Base-by-base conservation (phyloP, 2,329 filamentous ascomycete genomes). In the Aspergillus luchuensis region DNA sequence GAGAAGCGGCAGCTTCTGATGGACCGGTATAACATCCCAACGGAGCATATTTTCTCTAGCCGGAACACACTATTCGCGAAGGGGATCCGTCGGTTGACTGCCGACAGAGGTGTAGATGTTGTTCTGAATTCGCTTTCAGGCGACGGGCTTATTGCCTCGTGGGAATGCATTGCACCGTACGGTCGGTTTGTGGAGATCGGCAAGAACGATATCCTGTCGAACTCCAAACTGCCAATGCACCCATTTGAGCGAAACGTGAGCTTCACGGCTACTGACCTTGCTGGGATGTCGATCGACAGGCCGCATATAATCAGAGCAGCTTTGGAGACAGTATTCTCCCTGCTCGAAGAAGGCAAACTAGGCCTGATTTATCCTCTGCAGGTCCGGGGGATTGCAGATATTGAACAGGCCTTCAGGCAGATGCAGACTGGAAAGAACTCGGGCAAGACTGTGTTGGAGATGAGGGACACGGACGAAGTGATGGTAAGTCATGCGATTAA, bases 361-460 rank as follows among this genome's bases (percentile, higher is more conserved):
- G 53, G 57, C 7, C 69, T 73, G 0, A 71, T 76, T 17, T 47
- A 66, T 2, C 72, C 75, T 1, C 61, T 77, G 23, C 68, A 65
- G 2, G 48, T 55, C 0, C 73, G 69, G 25, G 58, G 65, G 0
- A 73, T 75, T 28, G 61, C 65, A 10, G 57, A 74, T 0, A 59
- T 78, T 4, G 43, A 62, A 6, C 57, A 65, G 0, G 76, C 74
- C 0, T 64, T 79, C 17, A 45, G 65, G 5, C 68, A 66, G 57
- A 71, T 80, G 53, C 71, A 72, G 23, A 56, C 64, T 5, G 75
- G 77, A 0, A 69, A 67, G 11, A 76, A 79, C 49, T 72, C 75
- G 2, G 78, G 79, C 8, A 80, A 80, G 62, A 63, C 79, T 1
- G 74, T 80, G 19, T 7, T 63, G 19, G 59, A 63, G 41, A 49